Percentiles rank a stretch among this genome's conserved stretches.
Conservation (phyloP, 768 basidiomycete species). For the Suillus sp. region DNA sequence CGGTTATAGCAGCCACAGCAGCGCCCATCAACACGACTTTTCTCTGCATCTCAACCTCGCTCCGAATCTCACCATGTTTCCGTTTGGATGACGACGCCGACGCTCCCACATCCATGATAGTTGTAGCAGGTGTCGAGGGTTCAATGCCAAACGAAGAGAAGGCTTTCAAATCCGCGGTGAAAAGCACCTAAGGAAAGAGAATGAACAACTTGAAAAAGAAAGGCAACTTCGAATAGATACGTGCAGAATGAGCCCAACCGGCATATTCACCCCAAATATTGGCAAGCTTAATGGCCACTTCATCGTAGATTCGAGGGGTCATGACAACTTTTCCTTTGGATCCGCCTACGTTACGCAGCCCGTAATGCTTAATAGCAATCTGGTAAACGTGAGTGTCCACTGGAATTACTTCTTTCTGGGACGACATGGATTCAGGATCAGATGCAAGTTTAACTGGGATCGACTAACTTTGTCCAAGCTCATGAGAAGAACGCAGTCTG, state of each 20-base stretch:
- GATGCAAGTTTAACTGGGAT: neutral
- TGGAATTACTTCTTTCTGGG: slow-evolving; percentile 81
- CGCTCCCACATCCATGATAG: neutral
- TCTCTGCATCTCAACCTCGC: neutral
- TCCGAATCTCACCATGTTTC: neutral
- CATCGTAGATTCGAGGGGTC: slow-evolving; percentile 77
- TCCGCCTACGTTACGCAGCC: slow-evolving; percentile 47
- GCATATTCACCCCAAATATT: slow-evolving; percentile 81
- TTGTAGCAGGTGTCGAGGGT: neutral
- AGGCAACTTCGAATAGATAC: slow-evolving; percentile 21
- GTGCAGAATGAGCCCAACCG: slow-evolving; percentile 88
- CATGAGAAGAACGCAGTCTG: slow-evolving; percentile 93
- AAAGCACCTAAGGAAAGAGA: slow-evolving; percentile 55
- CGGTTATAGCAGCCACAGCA: neutral
- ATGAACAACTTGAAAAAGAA: neutral
- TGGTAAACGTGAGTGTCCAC: slow-evolving; percentile 96
- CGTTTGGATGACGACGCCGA: neutral
- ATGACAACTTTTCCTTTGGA: slow-evolving; percentile 55
- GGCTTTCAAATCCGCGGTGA: slow-evolving; percentile 71
- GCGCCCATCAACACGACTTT: neutral
- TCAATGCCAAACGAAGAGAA: slow-evolving; percentile 59
- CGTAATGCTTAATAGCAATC: slow-evolving; percentile 81
- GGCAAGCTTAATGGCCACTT: slow-evolving; percentile 61
- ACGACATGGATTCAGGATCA: slow-evolving; percentile 6
- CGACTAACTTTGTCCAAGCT: slow-evolving; percentile 78